Evolutionary conservation across 2,329 filamentous ascomycete genomes (phyloP), one percentile per base, ranked within the genome.

Genomic region (Dothideomycetes sp.): DNA sequence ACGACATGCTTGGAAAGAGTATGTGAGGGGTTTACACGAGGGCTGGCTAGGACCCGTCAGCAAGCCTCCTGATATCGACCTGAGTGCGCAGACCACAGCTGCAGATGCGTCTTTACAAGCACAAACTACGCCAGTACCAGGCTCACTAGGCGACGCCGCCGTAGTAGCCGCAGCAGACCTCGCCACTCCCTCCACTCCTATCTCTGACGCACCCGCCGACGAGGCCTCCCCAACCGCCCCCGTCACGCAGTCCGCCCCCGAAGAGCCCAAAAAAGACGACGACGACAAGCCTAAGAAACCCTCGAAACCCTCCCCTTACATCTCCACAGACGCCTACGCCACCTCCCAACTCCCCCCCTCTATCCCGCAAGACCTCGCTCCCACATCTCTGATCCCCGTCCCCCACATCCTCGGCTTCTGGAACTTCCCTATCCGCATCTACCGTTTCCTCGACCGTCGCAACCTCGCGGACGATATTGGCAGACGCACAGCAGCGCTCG

Each of bases 1-100:
- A 10, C 70, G 89, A 41, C 84, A 95, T 57, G 81, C 89, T 8
- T 98, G 91, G 91, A 98, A 95, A 64, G 91, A 98, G 63, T 98
- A 96, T 59, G 68, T 96, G 17, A 74, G 88, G 43, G 91, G 91
- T 34, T 57, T 96, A 49, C 91, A 98, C 58, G 91, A 98, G 63
- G 91, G 91, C 41, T 98, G 91, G 89, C 66, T 98, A 17, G 89
- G 91, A 0, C 87, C 91, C 5, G 65, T 94, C 32, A 75, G 81
- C 43, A 62, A 77, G 41, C 81, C 82, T 2, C 49, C 52, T 38
- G 46, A 50, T 11, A 43, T 44, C 33, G 58, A 59, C 42, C 12
- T 27, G 7, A 12, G 22, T 12, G 22, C 22, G 12, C 22, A 27
- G 22, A 27, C 7, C 12, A 27, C 12, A 7, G 12, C 7, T 27